Evolutionary conservation across 1,139 yeast genomes (phyloP).

Genomic region (Candida albicans): DNA sequence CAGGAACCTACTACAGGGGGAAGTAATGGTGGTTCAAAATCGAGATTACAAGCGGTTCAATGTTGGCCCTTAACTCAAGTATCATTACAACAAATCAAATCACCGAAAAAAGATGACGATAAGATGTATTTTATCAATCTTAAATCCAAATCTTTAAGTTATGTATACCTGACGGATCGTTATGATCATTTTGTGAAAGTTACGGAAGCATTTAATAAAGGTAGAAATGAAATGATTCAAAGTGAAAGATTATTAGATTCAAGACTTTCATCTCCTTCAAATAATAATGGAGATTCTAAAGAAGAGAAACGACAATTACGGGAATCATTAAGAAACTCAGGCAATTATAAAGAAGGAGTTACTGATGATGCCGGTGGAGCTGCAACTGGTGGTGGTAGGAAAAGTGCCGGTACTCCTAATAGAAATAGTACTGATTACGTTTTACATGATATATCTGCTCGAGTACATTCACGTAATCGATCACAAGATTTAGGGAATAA

Average conservation of each 20-base stretch:
- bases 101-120: slow-evolving; percentile 23
- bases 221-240: slow-evolving; percentile 59
- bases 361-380: slow-evolving; percentile 28
- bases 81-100: slow-evolving; percentile 42
- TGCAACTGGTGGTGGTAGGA: slow-evolving; percentile 27
- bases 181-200: slow-evolving; percentile 59
- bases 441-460: slow-evolving; percentile 53
- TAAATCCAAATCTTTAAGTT: slow-evolving; percentile 48
- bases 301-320: slow-evolving; percentile 45
- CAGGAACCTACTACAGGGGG: slow-evolving; percentile 18
- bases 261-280: slow-evolving; percentile 10
- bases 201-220: slow-evolving; percentile 59
- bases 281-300: slow-evolving; percentile 18
- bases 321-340: slow-evolving; percentile 42
- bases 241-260: slow-evolving; percentile 46
- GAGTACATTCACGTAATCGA: slow-evolving; percentile 56
- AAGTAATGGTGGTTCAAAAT: slow-evolving; percentile 16
- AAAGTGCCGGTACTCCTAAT: slow-evolving; percentile 25
- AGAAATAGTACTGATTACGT: slow-evolving; percentile 41
- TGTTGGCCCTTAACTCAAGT: slow-evolving; percentile 77
- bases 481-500: slow-evolving; percentile 44
- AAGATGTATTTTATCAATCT: slow-evolving; percentile 47
- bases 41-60: slow-evolving; percentile 65
- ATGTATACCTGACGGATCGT: slow-evolving; percentile 66
- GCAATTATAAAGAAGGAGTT: slow-evolving; percentile 23